Conservation (phyloP, 495 filamentous ascomycete genomes). For the Daldinia childiae region DNA sequence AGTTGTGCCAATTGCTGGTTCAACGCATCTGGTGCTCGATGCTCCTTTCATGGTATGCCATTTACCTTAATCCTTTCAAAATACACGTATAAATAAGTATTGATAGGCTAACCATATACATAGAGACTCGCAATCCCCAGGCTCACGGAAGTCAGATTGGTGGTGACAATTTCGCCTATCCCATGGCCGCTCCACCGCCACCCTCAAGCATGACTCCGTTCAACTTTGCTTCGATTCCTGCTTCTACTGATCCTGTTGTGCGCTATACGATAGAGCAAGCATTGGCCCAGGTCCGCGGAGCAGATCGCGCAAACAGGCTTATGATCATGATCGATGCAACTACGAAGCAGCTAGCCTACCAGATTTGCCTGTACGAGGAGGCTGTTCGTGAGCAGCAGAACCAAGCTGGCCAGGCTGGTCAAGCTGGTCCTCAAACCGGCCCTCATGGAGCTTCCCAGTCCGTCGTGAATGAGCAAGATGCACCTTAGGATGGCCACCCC, state of each 20-base stretch:
- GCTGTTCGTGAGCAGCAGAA: constrained; percentile 40
- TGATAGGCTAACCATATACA: constrained; percentile 8
- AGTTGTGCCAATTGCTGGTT: constrained; percentile 65
- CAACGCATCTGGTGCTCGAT: constrained; percentile 59
- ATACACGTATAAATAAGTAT: background rate
- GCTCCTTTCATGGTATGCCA: constrained; percentile 60
- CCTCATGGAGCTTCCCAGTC: constrained; percentile 10
- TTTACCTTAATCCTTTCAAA: background rate
- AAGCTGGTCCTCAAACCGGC: background rate
- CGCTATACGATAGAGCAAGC: constrained; percentile 52
- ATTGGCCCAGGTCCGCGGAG: constrained; percentile 52
- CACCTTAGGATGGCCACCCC: constrained; percentile 26
- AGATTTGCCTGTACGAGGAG: constrained; percentile 56
- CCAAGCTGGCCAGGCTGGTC: constrained; percentile 20
- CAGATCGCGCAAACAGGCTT: constrained; percentile 52
- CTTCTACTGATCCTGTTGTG: constrained; percentile 50
- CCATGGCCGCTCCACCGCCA: constrained; percentile 29
- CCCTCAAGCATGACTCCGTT: constrained; percentile 41
- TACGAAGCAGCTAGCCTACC: constrained; percentile 56
- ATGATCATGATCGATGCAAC: constrained; percentile 55
- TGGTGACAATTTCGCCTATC: constrained; percentile 37
- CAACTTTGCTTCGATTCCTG: constrained; percentile 43
- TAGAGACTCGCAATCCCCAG: constrained; percentile 47
- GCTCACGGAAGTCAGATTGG: constrained; percentile 36
- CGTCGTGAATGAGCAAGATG: constrained; percentile 41